Percentiles rank a stretch among this genome's conserved stretches.
Evolutionary conservation across 2,329 filamentous ascomycete genomes (phyloP).

Genomic region (Mycosphaerella sp.): DNA sequence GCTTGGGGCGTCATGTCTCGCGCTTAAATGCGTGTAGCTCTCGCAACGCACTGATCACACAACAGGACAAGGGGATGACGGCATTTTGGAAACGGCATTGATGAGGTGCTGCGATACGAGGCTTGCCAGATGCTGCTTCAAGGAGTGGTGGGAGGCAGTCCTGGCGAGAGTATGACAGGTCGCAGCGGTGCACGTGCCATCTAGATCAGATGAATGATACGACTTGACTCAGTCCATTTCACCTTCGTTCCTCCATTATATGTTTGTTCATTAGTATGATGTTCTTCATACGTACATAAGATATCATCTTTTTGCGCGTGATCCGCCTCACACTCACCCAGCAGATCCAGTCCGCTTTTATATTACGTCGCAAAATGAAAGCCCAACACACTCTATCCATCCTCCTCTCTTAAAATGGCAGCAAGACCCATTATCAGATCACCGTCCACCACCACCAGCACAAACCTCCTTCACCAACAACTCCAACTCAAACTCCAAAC

Average conservation of each 20-base stretch:
- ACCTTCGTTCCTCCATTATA: neutral
- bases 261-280: neutral
- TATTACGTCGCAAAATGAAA: too few species aligned
- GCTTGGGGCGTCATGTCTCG: constrained; percentile 97
- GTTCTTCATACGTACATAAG: neutral
- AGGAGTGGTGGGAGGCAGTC: constrained; percentile 20
- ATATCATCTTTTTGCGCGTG: too few species aligned
- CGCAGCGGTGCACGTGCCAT: constrained; percentile 32
- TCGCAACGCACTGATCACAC: neutral
- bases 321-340: too few species aligned
- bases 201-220: constrained; percentile 12
- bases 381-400: too few species aligned
- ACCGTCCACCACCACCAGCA: too few species aligned
- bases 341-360: too few species aligned
- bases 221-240: constrained; percentile 8
- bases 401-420: too few species aligned
- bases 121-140: constrained; percentile 27
- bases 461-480: neutral
- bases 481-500: neutral
- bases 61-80: constrained; percentile 8
- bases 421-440: too few species aligned
- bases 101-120: constrained; percentile 36
- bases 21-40: constrained; percentile 38
- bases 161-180: constrained; percentile 35
- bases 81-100: constrained; percentile 25